Base-by-base conservation (phyloP, 148 eudicot species). In the Tetragonia tetragonoides region DNA sequence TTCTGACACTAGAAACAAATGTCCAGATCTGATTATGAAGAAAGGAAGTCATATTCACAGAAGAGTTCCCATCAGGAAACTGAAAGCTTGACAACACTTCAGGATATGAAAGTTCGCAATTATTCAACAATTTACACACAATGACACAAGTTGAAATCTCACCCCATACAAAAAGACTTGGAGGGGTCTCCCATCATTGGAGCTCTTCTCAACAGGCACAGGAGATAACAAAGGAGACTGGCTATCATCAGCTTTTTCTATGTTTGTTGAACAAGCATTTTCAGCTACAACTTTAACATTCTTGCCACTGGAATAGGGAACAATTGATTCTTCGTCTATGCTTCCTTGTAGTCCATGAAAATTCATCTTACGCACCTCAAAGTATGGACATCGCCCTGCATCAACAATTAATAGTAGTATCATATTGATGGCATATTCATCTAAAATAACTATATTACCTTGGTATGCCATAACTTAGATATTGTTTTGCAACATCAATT, bases 91-190 rank as follows among this genome's bases (percentile, higher is more conserved):
- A 56, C 60, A 60, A 28, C n/a, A 21, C 24, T 17, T 39, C 46
- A 28, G 24, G 21, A 65, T 49, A 41, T 49, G 37, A 23, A 64
- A 64, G 44, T 24, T 21, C 16, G 57, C 72, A 4, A 67, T n/a
- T 57, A 66, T 23, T 73, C 5, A 17, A 51, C 62, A 39, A 18
- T 8, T 15, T 12, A 66, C 47, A 61, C 64, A 38, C 41, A 49
- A 75, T 17, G 5, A 63, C 71, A 69, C 46, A 75, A 37, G 71
- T 74, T 53, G 68, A 81, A 72, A 80, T 56, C 92, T 90, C 89
- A 94, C 98, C 90, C 98, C 98, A 83, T 90, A 90, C 59, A 92
- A 83, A 84, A 88, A 94, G 70, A 94, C 78, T 40, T 84, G 82
- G 46, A 92, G 68, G 78, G 85, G 72, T 74, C 79, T 68, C 80